A percentile compares a stretch with the other conserved stretches of the same genome.
Evolutionary conservation across 2,329 filamentous ascomycete species (phyloP).

Genomic region (Tolypocladium tropicale): DNA sequence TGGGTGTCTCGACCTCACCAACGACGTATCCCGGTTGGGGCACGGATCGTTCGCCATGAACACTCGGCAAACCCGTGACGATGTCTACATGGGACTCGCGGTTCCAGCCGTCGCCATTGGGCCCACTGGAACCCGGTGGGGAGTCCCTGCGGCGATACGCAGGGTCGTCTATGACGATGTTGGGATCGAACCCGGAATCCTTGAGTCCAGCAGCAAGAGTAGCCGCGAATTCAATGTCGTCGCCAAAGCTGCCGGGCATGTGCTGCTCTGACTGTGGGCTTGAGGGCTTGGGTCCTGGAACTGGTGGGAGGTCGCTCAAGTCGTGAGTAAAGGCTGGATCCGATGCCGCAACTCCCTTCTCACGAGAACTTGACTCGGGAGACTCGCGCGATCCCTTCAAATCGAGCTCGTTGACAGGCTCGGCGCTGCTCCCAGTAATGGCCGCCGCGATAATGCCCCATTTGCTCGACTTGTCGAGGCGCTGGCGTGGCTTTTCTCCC

Average conservation of each 20-base stretch:
- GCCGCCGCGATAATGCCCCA: constrained; percentile 45
- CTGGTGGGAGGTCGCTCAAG: constrained; percentile 33
- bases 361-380: constrained; percentile 8
- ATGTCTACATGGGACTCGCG: constrained; percentile 38
- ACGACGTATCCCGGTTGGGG: constrained; percentile 33
- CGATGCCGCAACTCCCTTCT: constrained; percentile 9
- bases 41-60: constrained; percentile 4
- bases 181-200: constrained; percentile 60
- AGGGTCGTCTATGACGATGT: constrained; percentile 59
- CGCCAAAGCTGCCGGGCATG: constrained; percentile 55
- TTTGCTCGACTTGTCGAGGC: constrained; percentile 28
- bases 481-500: constrained; percentile 21
- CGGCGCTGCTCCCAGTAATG: constrained; percentile 30
- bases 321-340: constrained; percentile 23
- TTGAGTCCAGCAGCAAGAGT: constrained; percentile 57
- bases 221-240: constrained; percentile 61
- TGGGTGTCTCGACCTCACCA: constrained; percentile 35
- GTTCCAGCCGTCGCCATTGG: constrained; percentile 30
- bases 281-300: constrained; percentile 47
- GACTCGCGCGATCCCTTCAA: constrained; percentile 9
- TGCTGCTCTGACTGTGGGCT: constrained; percentile 36
- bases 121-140: constrained; percentile 48
- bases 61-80: constrained; percentile 26
- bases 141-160: constrained; percentile 53
- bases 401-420: constrained; percentile 23